These are phyloP conservation scores for Omphalotus guepiniiformis DNA, from an alignment of 768 basidiomycete species.

Conservation along the genomic window DNA sequence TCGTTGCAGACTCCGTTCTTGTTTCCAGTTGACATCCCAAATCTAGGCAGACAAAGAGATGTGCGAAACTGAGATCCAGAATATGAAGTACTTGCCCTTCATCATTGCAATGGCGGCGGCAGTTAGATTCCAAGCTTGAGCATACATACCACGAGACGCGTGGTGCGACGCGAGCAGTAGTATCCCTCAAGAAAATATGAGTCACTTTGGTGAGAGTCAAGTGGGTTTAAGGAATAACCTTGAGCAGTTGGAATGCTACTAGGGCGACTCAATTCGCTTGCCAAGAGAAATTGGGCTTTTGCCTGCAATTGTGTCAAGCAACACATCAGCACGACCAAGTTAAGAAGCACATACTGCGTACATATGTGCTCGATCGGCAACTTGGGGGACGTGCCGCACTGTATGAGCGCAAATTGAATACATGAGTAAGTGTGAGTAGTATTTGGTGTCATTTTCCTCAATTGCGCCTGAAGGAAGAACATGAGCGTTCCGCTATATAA, in stretches of 20 bases:
- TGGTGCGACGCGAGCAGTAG: conserved; percentile 8
- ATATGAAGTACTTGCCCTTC: conserved; percentile 2
- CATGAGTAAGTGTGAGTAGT: conserved; percentile 9
- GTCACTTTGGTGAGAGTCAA: background rate
- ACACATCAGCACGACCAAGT: background rate
- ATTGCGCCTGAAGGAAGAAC: conserved; percentile 3
- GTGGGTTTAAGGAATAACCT: background rate
- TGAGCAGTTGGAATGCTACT: conserved; percentile 10
- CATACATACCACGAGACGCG: conserved; percentile 10
- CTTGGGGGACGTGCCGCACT: conserved; percentile 6
- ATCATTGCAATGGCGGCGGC: conserved; percentile 10
- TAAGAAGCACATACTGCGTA: conserved; percentile 7
- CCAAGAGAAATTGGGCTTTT: conserved; percentile 5
- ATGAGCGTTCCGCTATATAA: background rate
- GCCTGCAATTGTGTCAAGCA: background rate
- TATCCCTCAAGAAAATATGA: background rate
- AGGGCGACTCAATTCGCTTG: conserved; percentile 6
- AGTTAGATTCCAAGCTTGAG: conserved; percentile 8
- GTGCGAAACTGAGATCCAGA: background rate
- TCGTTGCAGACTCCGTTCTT: background rate
- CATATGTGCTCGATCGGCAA: conserved; percentile 4
- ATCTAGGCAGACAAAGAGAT: background rate
- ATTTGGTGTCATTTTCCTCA: conserved; percentile 6
- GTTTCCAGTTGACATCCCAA: conserved; percentile 10
- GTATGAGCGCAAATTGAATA: conserved; percentile 10